These are phyloP conservation scores for Phlegmacium glaucopus DNA, from an alignment of 768 basidiomycete species.

Conservation along the genomic window DNA sequence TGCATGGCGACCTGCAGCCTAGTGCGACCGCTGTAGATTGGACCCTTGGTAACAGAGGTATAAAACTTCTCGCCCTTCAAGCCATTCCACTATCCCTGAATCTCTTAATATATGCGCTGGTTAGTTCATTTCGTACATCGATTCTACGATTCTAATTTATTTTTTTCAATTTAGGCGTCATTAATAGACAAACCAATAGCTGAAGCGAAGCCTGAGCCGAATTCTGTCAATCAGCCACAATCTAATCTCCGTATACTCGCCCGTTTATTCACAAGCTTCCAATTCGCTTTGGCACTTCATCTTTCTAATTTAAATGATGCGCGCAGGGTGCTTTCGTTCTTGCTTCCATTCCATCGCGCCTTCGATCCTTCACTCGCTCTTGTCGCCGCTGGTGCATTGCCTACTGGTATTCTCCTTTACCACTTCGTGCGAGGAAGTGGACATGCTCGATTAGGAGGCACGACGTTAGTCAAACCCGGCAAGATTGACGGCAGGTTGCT, in stretches of 20 bases:
- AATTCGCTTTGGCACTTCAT: conserved; percentile 52
- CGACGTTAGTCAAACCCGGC: conserved; percentile 36
- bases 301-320: conserved; percentile 53
- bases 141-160: neutral
- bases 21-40: conserved; percentile 29
- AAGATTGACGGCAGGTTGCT: conserved; percentile 45
- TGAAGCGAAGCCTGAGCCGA: no score
- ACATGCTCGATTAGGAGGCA: conserved; percentile 40
- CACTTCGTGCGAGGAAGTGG: conserved; percentile 35
- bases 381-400: conserved; percentile 51
- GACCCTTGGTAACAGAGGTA: conserved; percentile 35
- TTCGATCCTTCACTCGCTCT: conserved; percentile 58
- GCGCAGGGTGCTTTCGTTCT: conserved; percentile 47
- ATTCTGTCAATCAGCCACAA: conserved; percentile 10
- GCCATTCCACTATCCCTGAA: conserved; percentile 34
- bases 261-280: conserved; percentile 38
- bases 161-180: no score
- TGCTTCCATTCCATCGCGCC: conserved; percentile 43
- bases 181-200: no score
- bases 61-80: conserved; percentile 37
- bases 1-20: conserved; percentile 33
- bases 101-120: conserved; percentile 17
- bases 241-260: conserved; percentile 34
- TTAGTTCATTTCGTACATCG: conserved; percentile 6
- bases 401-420: conserved; percentile 42